Evolutionary conservation across 2,329 filamentous ascomycete genomes (phyloP), one percentile per base, ranked within the genome.

Genomic region (Penicillium expansum): DNA sequence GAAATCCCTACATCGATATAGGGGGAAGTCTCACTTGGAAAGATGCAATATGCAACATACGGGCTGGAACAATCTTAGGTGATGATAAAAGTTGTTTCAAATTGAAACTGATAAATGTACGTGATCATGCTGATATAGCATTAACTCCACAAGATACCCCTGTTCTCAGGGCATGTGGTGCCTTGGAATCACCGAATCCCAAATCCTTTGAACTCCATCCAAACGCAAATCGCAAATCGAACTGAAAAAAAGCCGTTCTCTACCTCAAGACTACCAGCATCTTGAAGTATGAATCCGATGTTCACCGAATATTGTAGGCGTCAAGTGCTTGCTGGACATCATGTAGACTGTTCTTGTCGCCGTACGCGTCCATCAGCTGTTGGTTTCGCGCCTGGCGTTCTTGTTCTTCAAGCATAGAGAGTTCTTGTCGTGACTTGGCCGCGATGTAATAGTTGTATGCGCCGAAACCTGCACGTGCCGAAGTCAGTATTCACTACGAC

Each of bases 341-440:
- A 24, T 73, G 67, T 45, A 80, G 56, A 44, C 72, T 77, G 13
- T 70, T 72, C 59, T 77, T 75, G 51, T 75, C 74, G 13, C 77
- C 78, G 52, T 80, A 80, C 2, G 77, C 76, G 35, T 79, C 76
- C 72, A 79, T 75, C n/a, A 80, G 60, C 5, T 71, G 65, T 45
- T 67, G 67, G 52, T 77, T 77, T 50, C 65, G 71, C 27, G 72
- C 71, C 1, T 73, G 67, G 2, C 73, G 61, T 48, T 73, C 62
- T 58, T 74, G 62, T 55, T 73, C 71, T 39, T 70, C 65, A 9
- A 52, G 41, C n/a, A 59, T 44, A n/a, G 55, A 48, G 27, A 41
- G 45, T 30, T 61, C 56, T 13, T 18, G 59, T 2, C 52, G 60
- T 6, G 52, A 49, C 42, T 57, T 56, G 29, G 54, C 62, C 39